Conservation (phyloP, 768 basidiomycete species). For the Pisolithus albus region DNA sequence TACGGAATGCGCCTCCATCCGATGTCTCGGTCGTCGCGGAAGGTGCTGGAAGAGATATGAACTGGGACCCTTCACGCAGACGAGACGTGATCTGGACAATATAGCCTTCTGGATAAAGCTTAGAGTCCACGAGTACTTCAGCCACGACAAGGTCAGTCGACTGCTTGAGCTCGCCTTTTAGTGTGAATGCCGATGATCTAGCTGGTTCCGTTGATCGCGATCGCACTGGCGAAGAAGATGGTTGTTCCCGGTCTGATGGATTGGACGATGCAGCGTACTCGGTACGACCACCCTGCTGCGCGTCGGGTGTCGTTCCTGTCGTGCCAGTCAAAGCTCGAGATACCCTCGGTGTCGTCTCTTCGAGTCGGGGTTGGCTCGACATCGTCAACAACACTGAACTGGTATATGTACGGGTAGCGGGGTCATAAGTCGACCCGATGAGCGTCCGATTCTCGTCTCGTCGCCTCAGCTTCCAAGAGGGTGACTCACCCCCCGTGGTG, state of each 20-base stretch:
- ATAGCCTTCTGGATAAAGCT: slow-evolving; percentile 75
- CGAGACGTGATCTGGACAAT: slow-evolving; percentile 41
- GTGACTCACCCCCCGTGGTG: slow-evolving; percentile 19
- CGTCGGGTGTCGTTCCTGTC: slow-evolving; percentile 11
- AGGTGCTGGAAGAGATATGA: slow-evolving; percentile 29
- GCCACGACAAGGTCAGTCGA: slow-evolving; percentile 67
- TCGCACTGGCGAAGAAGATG: slow-evolving; percentile 22
- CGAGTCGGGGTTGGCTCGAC: slow-evolving; percentile 17
- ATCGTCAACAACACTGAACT: slow-evolving; percentile 42
- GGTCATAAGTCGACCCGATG: slow-evolving; percentile 47
- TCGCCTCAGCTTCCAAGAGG: slow-evolving; percentile 51
- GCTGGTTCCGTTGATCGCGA: slow-evolving; percentile 30
- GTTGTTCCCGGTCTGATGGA: slow-evolving; percentile 8
- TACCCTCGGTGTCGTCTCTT: slow-evolving; percentile 36
- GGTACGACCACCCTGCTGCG: slow-evolving; percentile 4
- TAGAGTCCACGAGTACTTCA: slow-evolving; percentile 77
- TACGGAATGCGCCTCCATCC: background rate
- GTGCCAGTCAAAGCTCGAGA: slow-evolving; percentile 32
- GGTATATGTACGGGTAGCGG: slow-evolving; percentile 45
- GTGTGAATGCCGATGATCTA: slow-evolving; percentile 51
- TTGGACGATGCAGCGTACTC: slow-evolving; percentile 21
- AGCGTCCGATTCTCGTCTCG: slow-evolving; percentile 54
- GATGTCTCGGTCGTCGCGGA: slow-evolving; percentile 6
- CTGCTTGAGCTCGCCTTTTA: slow-evolving; percentile 53
- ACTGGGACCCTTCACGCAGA: slow-evolving; percentile 32